phyloP scores from a whole-genome alignment of 352 stramenopile species.

The Plasmopara viticola region DNA sequence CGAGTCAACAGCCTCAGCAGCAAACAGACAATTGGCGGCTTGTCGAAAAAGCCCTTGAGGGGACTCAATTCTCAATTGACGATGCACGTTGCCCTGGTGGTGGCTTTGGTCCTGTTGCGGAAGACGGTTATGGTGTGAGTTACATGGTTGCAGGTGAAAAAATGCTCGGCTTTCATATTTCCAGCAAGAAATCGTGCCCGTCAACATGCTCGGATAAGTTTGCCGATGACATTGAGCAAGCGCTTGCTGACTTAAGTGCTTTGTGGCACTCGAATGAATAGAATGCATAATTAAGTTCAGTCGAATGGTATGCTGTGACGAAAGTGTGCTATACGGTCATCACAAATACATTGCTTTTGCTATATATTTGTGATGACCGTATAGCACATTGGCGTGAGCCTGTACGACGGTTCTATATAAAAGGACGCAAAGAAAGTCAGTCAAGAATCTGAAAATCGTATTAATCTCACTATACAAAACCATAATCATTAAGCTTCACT shows the following conservation, averaged over 20 bases:
- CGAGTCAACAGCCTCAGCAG: constrained; percentile 86
- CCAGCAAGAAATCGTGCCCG: constrained; percentile 75
- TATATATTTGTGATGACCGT: no score
- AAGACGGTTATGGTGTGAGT: constrained; percentile 88
- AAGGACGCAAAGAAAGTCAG: no score
- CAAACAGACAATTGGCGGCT: constrained; percentile 80
- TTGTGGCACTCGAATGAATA: constrained; percentile 45
- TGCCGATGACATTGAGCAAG: constrained; percentile 58
- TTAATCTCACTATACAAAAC: no score
- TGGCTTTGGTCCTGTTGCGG: constrained; percentile 85
- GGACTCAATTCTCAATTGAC: constrained; percentile 45
- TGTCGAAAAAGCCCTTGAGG: constrained; percentile 59
- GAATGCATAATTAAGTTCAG: background rate
- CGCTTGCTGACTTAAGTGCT: constrained; percentile 76
- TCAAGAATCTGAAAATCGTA: no score
- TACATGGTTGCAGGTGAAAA: constrained; percentile 89
- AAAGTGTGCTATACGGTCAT: no score
- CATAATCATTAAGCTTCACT: no score
- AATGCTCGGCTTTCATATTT: constrained; percentile 89
- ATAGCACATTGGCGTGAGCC: no score
- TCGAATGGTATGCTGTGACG: no score
- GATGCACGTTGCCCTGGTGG: constrained; percentile 71
- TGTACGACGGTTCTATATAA: no score
- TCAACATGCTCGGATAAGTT: constrained; percentile 81
- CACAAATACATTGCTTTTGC: no score